Base-by-base conservation (phyloP, 768 basidiomycete genomes). In the Gymnopilus dilepis region DNA sequence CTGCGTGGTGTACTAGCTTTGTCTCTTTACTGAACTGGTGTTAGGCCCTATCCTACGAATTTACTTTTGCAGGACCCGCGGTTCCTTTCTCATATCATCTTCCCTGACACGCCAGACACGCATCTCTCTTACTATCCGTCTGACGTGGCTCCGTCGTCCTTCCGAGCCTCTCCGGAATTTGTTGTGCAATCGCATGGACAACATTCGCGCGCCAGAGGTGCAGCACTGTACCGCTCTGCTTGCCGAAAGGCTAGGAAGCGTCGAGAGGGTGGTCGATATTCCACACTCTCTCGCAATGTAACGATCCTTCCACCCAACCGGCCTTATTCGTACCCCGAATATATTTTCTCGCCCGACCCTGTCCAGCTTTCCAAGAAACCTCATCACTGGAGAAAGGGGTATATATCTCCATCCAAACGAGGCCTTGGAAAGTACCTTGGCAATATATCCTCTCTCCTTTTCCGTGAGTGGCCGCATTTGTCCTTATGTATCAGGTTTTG, bases 381-480 rank as follows among this genome's bases (percentile, higher is more conserved):
- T 2, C 50, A 34, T 22, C 37, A 55, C 26, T 66, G 65, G 65
- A 60, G 65, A 38, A 52, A 59, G 13, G 59, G 59, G 21, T 66
- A 66, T 45, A 61, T 47, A 53, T 63, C 65, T 19, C 59, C 65
- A 9, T 58, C 65, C 22, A 57, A 63, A 43, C 61, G 62, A 8
- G 62, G 62, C 21, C 38, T 66, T 24, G 56, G 51, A 22, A 60
- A 41, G 26, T 63, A 63, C 40, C 48, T 66, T 12, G 58, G 59
- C 30, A 59, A 59, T 24, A 60, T 65, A 15, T 56, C 58, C 3
- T 62, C 62, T 6, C 47, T 58, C 22, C 47, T 66, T 24, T 50
- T 61, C 6, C 51, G 65, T 66, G 50, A 11, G 59, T 57, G 21
- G 19, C 50, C 24, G 33, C 11, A n/a, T n/a, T 38, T 53, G 38